Conservation (phyloP, 352 stramenopile species). For the Pythium angustatum region DNA sequence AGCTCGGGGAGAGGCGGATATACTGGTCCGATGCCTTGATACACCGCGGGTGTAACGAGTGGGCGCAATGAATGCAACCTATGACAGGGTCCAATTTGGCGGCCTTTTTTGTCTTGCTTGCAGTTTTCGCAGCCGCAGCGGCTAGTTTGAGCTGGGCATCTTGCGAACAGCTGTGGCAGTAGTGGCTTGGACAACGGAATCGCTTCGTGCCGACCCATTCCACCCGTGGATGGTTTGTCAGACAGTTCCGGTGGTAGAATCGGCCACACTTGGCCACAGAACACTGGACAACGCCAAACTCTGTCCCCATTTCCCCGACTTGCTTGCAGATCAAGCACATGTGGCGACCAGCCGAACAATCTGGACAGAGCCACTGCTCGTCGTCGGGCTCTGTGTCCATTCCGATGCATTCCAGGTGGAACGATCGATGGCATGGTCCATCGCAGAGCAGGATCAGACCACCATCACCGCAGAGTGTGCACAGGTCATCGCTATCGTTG, state of each 20-base stretch:
- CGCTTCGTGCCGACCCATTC: slow-evolving; percentile 88
- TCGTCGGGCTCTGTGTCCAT: slow-evolving; percentile 83
- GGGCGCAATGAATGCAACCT: slow-evolving; percentile 86
- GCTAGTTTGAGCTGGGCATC: slow-evolving; percentile 29
- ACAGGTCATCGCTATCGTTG: slow-evolving; percentile 91
- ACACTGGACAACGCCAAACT: slow-evolving; percentile 91
- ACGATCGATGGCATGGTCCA: slow-evolving; percentile 91
- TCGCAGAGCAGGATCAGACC: slow-evolving; percentile 92
- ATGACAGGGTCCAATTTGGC: slow-evolving; percentile 48
- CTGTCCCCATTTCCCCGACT: slow-evolving; percentile 86
- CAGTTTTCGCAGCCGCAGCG: slow-evolving; percentile 27
- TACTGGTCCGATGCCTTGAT: slow-evolving; percentile 75
- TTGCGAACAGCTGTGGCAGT: slow-evolving; percentile 72
- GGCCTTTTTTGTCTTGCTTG: slow-evolving; percentile 51
- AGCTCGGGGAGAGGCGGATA: slow-evolving; percentile 78
- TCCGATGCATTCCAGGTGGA: slow-evolving; percentile 91
- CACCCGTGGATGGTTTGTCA: slow-evolving; percentile 72
- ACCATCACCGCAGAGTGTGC: slow-evolving; percentile 90
- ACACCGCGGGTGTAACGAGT: slow-evolving; percentile 81
- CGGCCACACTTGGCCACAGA: slow-evolving; percentile 90
- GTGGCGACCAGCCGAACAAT: slow-evolving; percentile 87
- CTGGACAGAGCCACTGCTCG: slow-evolving; percentile 89
- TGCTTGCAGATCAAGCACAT: slow-evolving; percentile 93
- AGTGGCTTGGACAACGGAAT: slow-evolving; percentile 91
- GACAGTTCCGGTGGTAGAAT: slow-evolving; percentile 92